Base-by-base conservation (phyloP, 345 rosid genomes). In the Melaleuca alternifolia region DNA sequence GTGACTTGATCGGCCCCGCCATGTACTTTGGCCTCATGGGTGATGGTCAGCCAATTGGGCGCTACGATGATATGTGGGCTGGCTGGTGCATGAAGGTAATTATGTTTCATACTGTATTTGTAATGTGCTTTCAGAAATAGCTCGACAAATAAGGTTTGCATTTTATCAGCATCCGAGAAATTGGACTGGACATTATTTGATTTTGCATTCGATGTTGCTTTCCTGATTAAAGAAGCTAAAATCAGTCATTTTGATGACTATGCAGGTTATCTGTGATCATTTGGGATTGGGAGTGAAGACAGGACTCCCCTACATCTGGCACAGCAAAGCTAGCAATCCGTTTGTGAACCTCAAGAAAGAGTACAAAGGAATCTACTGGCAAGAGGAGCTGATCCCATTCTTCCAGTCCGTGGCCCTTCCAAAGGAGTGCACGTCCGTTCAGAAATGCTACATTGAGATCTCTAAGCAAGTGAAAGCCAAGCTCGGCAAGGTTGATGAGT, bases 21-120 rank as follows among this genome's bases (percentile, higher is more conserved):
- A 92, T 92, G 92, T 92, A 92, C 88, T 92, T 89, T 83, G 92
- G 93, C 53, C 93, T 92, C 86, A 90, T 92, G 93, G 93, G 93
- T 9, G 93, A 92, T 87, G 92, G 93, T 71, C 93, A 92, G 87
- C 93, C 93, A 10, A 90, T 92, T 53, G 93, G 93, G 18, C 93
- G 93, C 83, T 90, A 92, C 54, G 92, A 92, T 41, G 93, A 92
- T 62, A 92, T 92, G 92, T 92, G 93, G 93, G 93, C 92, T 83
- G 91, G 93, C 85, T 92, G 93, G 93, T 92, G 93, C 92, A 88
- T 82, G 76, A 92, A 92, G 93, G 93, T 90, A 86, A 30, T 33
- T 46, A 15, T 48, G 46, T 44, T 48, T 30, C 6, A 26, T 9
- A 28, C 10, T 56, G 56, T 30, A 23, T 65, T 76, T 81, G 50